Conservation (phyloP, 2,329 filamentous ascomycete genomes). For the Trichophyton verrucosum region DNA sequence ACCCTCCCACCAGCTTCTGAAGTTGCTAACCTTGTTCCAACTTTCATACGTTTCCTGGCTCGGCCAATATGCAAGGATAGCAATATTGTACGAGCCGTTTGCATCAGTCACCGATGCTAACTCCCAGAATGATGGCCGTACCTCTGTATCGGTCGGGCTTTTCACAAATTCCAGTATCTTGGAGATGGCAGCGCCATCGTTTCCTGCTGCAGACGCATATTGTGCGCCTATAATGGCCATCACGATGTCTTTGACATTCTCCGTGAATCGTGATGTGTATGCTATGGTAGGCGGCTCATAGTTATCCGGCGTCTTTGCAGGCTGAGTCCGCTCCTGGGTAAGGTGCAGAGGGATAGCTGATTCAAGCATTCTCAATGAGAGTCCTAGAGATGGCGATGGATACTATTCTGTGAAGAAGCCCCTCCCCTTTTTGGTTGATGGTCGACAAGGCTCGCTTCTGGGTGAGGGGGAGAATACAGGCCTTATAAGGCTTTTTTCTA, state of each 20-base stretch:
- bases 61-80: conserved; percentile 31
- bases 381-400: not conserved
- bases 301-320: conserved; percentile 7
- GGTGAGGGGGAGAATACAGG: not conserved
- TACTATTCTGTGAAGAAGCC: not conserved
- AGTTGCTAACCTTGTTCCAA: conserved; percentile 28
- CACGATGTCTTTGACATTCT: conserved; percentile 20
- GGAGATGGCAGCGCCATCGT: conserved; percentile 12
- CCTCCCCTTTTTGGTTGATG: not conserved
- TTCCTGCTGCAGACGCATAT: conserved; percentile 8
- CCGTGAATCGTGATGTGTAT: conserved; percentile 21
- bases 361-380: conserved; percentile 7
- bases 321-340: conserved; percentile 8
- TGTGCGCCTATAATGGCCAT: conserved; percentile 27
- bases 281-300: conserved; percentile 9
- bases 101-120: conserved; percentile 23
- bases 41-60: conserved; percentile 18
- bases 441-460: not conserved
- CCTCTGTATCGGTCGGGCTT: not conserved
- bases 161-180: conserved; percentile 11
- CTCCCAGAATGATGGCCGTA: conserved; percentile 20
- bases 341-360: conserved; percentile 9
- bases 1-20: conserved; percentile 29
- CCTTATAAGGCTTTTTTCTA: not conserved
- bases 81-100: conserved; percentile 24